These are phyloP conservation scores for Scedosporium boydii DNA, from an alignment of 2,329 filamentous ascomycete species.

Conservation along the genomic window DNA sequence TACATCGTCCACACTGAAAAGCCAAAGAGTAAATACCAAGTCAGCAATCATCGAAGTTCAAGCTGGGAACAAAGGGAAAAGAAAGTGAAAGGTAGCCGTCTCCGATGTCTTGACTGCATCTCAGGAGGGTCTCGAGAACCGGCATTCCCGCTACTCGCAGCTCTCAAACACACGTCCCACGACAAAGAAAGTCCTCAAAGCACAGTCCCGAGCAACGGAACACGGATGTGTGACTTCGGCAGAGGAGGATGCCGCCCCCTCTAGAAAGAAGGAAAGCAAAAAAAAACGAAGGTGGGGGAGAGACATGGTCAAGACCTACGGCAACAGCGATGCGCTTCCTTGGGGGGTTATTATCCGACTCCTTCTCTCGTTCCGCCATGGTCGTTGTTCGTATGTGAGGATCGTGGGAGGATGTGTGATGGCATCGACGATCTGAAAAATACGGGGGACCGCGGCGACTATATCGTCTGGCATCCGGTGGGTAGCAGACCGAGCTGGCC, in stretches of 20 bases:
- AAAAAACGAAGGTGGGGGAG: background rate
- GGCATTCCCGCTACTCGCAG: background rate
- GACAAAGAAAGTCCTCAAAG: background rate
- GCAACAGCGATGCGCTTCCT: conserved; percentile 51
- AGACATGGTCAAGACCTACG: conserved; percentile 29
- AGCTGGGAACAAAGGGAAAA: background rate
- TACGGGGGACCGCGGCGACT: conserved; percentile 24
- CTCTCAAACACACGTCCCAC: background rate
- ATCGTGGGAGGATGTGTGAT: conserved; percentile 24
- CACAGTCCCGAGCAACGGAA: background rate
- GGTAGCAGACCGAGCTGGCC: conserved; percentile 31
- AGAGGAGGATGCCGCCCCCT: background rate
- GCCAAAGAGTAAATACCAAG: background rate
- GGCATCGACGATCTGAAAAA: conserved; percentile 26
- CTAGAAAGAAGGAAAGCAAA: background rate
- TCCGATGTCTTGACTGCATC: background rate
- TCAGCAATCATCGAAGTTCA: background rate
- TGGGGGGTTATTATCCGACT: conserved; percentile 33
- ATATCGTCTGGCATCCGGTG: conserved; percentile 21
- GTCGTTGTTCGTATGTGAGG: conserved; percentile 11
- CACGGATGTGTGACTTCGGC: background rate
- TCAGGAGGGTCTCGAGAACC: background rate
- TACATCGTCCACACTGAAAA: conserved; percentile 72
- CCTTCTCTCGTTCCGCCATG: conserved; percentile 29
- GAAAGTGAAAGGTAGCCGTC: background rate